Evolutionary conservation across 805 yeast genomes (phyloP), one percentile per base, ranked within the genome.

Genomic region (Clavispora santaluciae): DNA sequence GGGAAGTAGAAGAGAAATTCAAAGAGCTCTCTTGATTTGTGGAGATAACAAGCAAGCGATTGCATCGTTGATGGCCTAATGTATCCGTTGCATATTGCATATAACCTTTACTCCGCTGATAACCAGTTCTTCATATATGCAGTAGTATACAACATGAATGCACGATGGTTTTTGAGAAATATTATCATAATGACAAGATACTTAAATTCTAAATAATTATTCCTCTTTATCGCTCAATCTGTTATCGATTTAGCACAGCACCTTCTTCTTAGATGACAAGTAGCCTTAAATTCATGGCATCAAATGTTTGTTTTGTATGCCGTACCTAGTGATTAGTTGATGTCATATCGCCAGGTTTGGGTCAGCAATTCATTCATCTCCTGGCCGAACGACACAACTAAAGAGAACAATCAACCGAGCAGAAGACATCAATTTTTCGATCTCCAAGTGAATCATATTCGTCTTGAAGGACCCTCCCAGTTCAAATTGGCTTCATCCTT

Each of bases 11-110:
- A 61, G 81, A 40, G 76, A 74, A 38, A 63, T 79, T 3, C 95
- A 87, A 56, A 69, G 95, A 44, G 82, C 89, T 7, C 51, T 86
- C 8, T 72, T 86, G 51, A 57, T 86, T 26, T 63, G 77, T 22
- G 95, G 95, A 2, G 56, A 44, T 18, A 53, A 54, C 40, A 37
- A 29, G 7, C 22, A 13, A 21, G 36, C 36, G 1, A n/a, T 21
- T 1, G 11, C 24, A 3, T 22, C 31, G 2, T 28, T 28, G 20
- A 8, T 5, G 15, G 7, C 30, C 6, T 26, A 6, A 26, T n/a
- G n/a, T n/a, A n/a, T n/a, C n/a, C n/a, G n/a, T n/a, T n/a, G n/a
- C n/a, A n/a, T n/a, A n/a, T n/a, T n/a, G n/a, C n/a, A n/a, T n/a
- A n/a, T n/a, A n/a, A n/a, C n/a, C n/a, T n/a, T n/a, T n/a, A n/a